Conservation (phyloP, 2,329 filamentous ascomycete genomes). For the Lachnellula cervina region DNA sequence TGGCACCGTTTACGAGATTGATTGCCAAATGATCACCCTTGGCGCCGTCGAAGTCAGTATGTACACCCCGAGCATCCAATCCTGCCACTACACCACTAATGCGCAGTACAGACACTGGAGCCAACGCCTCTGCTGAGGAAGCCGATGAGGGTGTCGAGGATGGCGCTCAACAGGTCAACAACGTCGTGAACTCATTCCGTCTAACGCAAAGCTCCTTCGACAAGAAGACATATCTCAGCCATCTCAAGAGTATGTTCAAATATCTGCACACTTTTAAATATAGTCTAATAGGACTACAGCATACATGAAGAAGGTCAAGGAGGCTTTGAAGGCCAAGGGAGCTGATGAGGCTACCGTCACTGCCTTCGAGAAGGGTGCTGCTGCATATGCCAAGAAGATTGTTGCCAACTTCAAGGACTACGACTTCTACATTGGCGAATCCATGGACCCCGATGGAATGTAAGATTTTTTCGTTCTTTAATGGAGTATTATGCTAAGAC, state of each 20-base stretch:
- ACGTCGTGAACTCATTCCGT: constrained; percentile 90
- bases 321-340: constrained; percentile 57
- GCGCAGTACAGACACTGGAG: constrained; percentile 65
- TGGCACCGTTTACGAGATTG: constrained; percentile 78
- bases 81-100: constrained; percentile 11
- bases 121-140: constrained; percentile 95
- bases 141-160: constrained; percentile 74
- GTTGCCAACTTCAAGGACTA: constrained; percentile 88
- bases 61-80: constrained; percentile 12
- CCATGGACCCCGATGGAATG: constrained; percentile 93
- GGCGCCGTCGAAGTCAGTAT: constrained; percentile 68
- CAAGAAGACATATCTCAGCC: constrained; percentile 79
- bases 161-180: constrained; percentile 69
- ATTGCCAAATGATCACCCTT: constrained; percentile 85
- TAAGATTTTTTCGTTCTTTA: constrained; percentile 43
- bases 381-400: constrained; percentile 71
- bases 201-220: constrained; percentile 72
- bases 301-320: constrained; percentile 90
- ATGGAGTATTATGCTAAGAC: constrained; percentile 10
- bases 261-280: background rate
- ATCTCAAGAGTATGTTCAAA: constrained; percentile 71
- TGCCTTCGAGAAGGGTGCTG: constrained; percentile 74
- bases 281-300: constrained; percentile 40
- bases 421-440: constrained; percentile 89
- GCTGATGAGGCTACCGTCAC: constrained; percentile 63